These are phyloP conservation scores for Cryptosporidium sp. DNA, from an alignment of 169 alveolate genomes.

Conservation along the genomic window DNA sequence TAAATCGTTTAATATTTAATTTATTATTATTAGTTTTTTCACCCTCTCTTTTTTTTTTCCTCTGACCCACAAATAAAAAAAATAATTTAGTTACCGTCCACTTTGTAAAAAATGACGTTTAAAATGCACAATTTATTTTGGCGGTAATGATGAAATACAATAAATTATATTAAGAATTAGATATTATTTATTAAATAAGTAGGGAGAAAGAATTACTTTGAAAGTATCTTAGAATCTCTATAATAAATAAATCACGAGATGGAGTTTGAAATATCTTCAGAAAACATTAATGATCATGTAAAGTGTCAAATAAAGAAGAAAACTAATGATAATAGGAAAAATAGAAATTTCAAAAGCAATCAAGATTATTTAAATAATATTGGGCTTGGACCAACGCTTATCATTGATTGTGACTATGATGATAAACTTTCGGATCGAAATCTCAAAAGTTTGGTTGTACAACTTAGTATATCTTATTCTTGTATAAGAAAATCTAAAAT, in stretches of 20 bases:
- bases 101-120: conserved; percentile 17
- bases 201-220: background rate
- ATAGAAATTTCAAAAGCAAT: background rate
- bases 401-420: conserved; percentile 61
- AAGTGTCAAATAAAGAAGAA: background rate
- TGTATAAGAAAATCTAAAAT: conserved; percentile 50
- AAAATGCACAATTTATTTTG: background rate
- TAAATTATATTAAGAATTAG: background rate
- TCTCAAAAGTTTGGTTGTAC: conserved; percentile 61
- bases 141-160: background rate
- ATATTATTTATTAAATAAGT: background rate
- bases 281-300: background rate
- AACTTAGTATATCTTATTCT: conserved; percentile 56
- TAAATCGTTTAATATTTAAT: background rate
- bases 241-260: background rate
- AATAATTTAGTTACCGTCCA: conserved; percentile 6
- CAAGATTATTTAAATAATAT: conserved; percentile 18
- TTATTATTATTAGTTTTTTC: background rate
- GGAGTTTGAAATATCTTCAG: background rate
- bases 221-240: background rate
- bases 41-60: background rate
- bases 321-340: background rate
- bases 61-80: background rate
- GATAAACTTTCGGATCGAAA: conserved; percentile 61
- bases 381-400: conserved; percentile 36